Base-by-base conservation (phyloP, 2,329 filamentous ascomycete species). In the Aspergillus sergii region DNA sequence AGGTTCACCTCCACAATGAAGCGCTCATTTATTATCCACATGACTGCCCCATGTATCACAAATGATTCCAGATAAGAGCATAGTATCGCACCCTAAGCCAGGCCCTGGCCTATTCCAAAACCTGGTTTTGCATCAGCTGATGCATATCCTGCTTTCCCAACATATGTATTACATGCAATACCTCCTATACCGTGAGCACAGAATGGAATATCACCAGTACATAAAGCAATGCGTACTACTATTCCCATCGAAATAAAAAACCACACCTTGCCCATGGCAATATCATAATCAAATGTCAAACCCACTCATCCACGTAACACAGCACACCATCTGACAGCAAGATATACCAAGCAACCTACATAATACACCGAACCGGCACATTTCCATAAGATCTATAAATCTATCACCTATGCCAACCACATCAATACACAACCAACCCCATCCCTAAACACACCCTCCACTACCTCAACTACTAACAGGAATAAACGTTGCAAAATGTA, bases 21-120 rank as follows among this genome's bases (percentile, higher is more conserved):
- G 23, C 23, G 23, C 23, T 26, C 23, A 26, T 26, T 26, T 26
- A 4, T 26, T 26, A 26, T 26, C 34, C 34, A 36, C 14, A 36
- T 36, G 34, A 2, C 14, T 7, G 10, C 34, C 5, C 6, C 34
- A 16, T 16, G 34, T 36, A 36, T 36, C 34, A 16, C 34, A 36
- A 8, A 36, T 36, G 10, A 16, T 14, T 16, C 14, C 34, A 7
- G 5, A 16, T 7, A 14, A 36, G 1, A 16, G 2, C 34, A 16
- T 36, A 7, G 1, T 1, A 36, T 16, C 5, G 14, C 6, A 3
- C 34, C 14, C 12, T 36, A 8, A 16, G 7, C 6, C 14, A 14
- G 5, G 7, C 0, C 3, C 14, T 3, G 14, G 0, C 2, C 6
- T 1, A 1, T 36, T 36, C 2, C 14, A 6, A 8, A 1, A 2